Percentiles rank a stretch among this genome's conserved stretches.
Evolutionary conservation across 805 yeast species (phyloP).

Genomic region (Pichia thaimueangensis): DNA sequence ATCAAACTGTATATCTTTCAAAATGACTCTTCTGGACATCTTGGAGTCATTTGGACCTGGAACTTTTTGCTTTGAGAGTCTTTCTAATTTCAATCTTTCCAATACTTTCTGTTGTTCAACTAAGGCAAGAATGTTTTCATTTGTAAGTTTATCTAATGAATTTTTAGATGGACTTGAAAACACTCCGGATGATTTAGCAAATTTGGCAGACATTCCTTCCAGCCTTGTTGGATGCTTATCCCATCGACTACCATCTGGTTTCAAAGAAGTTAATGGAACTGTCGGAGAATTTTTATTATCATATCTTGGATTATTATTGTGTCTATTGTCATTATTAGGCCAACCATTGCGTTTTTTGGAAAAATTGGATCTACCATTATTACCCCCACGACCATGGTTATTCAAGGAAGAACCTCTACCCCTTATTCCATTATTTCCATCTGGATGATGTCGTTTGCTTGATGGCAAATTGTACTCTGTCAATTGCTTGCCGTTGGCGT

Average conservation of each 20-base stretch:
- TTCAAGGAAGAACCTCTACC: no score
- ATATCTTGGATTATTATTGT: background rate
- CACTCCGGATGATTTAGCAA: constrained; percentile 73
- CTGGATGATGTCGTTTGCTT: background rate
- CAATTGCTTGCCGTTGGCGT: background rate
- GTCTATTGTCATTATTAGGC: background rate
- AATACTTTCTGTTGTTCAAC: constrained; percentile 2
- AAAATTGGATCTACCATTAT: background rate
- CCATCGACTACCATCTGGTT: constrained; percentile 53
- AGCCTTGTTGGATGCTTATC: constrained; percentile 64
- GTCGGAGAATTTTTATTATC: background rate
- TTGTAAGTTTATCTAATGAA: background rate
- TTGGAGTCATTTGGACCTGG: constrained; percentile 24
- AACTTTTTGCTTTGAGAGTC: constrained; percentile 11
- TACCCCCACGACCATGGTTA: no score
- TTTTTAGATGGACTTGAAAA: constrained; percentile 63
- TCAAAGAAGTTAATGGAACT: constrained; percentile 40
- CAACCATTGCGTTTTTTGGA: background rate
- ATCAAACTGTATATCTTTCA: constrained; percentile 19
- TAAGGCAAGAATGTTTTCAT: constrained; percentile 5
- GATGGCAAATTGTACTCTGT: background rate
- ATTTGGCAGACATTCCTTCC: constrained; percentile 65
- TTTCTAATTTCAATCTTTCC: constrained; percentile 1
- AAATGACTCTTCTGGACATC: constrained; percentile 20
- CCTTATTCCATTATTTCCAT: no score